These are phyloP conservation scores for Talaromyces thailandensis DNA, from an alignment of 495 filamentous ascomycete species.

Conservation along the genomic window DNA sequence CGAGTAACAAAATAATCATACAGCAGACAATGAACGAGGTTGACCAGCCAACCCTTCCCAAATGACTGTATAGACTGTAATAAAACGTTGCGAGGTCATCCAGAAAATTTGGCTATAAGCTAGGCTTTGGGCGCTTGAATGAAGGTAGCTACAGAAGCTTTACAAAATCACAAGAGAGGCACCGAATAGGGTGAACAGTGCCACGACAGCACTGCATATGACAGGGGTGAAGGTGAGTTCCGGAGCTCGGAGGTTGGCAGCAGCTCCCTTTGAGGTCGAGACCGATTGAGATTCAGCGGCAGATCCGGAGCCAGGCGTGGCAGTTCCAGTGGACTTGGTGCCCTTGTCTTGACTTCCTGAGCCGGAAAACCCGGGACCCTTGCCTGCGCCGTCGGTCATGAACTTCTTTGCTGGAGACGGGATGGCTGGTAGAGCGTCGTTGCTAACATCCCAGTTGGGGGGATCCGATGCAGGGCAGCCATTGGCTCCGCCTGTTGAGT, in stretches of 20 bases:
- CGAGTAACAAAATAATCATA: not conserved
- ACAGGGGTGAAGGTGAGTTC: conserved; percentile 46
- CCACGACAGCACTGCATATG: conserved; percentile 42
- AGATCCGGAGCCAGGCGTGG: conserved; percentile 52
- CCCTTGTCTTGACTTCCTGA: conserved; percentile 64
- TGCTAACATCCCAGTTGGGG: conserved; percentile 64
- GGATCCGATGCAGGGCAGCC: conserved; percentile 59
- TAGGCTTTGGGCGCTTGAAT: not conserved
- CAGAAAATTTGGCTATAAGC: not conserved
- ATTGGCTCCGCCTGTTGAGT: conserved; percentile 51
- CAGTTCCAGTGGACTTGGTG: conserved; percentile 49
- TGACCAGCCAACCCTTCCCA: conserved; percentile 1
- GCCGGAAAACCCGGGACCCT: conserved; percentile 61
- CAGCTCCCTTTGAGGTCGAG: conserved; percentile 33
- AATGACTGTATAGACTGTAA: not conserved
- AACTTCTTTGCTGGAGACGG: conserved; percentile 58
- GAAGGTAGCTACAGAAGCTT: conserved; percentile 5
- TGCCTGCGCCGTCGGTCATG: conserved; percentile 66
- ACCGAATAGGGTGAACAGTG: conserved; percentile 54
- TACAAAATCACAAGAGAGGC: conserved; percentile 44
- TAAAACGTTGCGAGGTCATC: not conserved
- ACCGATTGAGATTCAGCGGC: conserved; percentile 20
- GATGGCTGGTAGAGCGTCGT: conserved; percentile 62
- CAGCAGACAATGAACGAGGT: not conserved
- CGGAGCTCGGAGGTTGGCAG: conserved; percentile 32